Base-by-base conservation (phyloP, 352 stramenopile genomes). In the Blastocystis sp. region DNA sequence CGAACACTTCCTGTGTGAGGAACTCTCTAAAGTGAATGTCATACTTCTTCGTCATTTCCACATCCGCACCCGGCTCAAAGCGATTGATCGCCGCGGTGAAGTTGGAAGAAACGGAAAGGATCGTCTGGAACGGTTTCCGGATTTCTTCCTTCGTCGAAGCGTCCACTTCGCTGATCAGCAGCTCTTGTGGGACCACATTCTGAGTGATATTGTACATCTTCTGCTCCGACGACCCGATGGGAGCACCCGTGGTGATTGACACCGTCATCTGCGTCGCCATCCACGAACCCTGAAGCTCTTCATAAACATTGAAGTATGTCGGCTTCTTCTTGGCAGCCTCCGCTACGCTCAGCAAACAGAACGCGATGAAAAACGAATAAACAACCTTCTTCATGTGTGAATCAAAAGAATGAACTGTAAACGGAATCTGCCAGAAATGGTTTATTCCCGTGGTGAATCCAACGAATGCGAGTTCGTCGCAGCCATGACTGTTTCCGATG, bases 161-260 rank as follows among this genome's bases (percentile, higher is more conserved):
- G 75, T 56, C 42, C 36, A 85, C 53, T 38, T 76, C 57, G 16
- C 24, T 29, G 18, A 85, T 29, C 57, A 85, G 49, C 48, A 85
- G 38, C 46, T 85, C 75, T 14, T 72, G 11, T 8, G 75, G 75
- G 48, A 85, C 75, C 9, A 72, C 75, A 56, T 67, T 85, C 53
- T 85, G 71, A 11, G 75, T 73, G 4, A 85, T 51, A 75, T 85
- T 85, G 63, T 51, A 85, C 69, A 65, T 65, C 16, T 9, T 18
- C 46, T 64, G 53, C 4, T 40, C 46, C 11, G 75, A 64, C n/a
- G 42, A 16, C 6, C 49, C 53, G 2, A 85, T 56, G 11, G 75
- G 14, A 18, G 54, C 57, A 61, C 75, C 75, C 36, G 75, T 75
- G 21, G 75, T 54, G n/a, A 85, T 72, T 21, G 57, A 76, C 29